A percentile compares a stretch with the other conserved stretches of the same genome.
Evolutionary conservation across 345 rosid genomes (phyloP).

Genomic region (Arabis alpina): DNA sequence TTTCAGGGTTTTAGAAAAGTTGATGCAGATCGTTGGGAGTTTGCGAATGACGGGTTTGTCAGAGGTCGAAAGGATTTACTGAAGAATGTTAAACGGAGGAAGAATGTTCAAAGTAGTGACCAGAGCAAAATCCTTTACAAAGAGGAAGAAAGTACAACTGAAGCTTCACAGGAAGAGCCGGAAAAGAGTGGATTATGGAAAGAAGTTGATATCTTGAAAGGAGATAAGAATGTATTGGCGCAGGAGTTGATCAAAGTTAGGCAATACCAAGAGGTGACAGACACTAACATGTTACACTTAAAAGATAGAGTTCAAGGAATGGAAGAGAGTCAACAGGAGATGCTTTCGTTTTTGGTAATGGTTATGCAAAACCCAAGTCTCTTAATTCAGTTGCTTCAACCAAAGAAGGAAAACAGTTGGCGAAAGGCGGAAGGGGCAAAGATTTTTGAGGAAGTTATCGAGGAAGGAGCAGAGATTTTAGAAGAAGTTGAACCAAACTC

Average conservation of each 20-base stretch:
- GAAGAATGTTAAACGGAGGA: conserved; percentile 70
- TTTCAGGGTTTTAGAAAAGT: conserved; percentile 87
- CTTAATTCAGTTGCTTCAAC: conserved; percentile 75
- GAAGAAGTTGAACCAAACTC: conserved; percentile 54
- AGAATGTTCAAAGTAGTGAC: conserved; percentile 60
- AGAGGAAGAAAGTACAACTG: conserved; percentile 41
- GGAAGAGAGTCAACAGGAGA: conserved; percentile 92
- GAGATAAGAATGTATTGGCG: conserved; percentile 58
- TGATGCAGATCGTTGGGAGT: conserved; percentile 90
- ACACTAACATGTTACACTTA: conserved; percentile 62
- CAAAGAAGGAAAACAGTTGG: conserved; percentile 76
- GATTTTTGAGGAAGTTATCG: conserved; percentile 53
- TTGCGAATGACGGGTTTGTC: conserved; percentile 81
- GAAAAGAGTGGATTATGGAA: conserved; percentile 59
- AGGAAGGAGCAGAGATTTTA: conserved; percentile 49
- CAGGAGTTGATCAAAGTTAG: conserved; percentile 78
- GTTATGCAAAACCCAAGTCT: conserved; percentile 86
- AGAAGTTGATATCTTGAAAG: conserved; percentile 82
- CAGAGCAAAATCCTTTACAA: conserved; percentile 50
- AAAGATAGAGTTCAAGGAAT: conserved; percentile 81
- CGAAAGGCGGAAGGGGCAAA: conserved; percentile 65
- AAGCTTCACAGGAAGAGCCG: conserved; percentile 38
- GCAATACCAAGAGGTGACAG: conserved; percentile 72
- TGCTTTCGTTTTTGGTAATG: conserved; percentile 94
- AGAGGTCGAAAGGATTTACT: conserved; percentile 73